Conservation (phyloP, 2,329 filamentous ascomycete species). For the Ophiosphaerella herpotricha region DNA sequence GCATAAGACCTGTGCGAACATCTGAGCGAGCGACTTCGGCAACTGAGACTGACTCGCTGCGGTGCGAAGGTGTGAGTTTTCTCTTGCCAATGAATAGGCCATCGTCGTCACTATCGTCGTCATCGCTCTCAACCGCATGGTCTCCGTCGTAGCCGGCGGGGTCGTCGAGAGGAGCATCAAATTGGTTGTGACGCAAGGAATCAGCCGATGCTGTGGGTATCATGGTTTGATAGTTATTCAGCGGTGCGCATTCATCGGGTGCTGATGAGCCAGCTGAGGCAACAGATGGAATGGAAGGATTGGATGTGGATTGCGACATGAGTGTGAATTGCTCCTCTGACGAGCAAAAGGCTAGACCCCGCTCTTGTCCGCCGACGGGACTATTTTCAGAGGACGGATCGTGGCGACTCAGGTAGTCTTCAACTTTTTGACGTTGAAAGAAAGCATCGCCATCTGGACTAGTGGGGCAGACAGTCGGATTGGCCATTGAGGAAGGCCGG, state of each 20-base stretch:
- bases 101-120: slow-evolving; percentile 47
- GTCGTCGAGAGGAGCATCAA: slow-evolving; percentile 32
- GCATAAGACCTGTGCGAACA: slow-evolving; percentile 27
- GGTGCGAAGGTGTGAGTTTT: slow-evolving; percentile 31
- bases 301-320: slow-evolving; percentile 56
- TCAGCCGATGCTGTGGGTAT: slow-evolving; percentile 38
- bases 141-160: slow-evolving; percentile 48
- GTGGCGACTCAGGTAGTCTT: slow-evolving; percentile 36
- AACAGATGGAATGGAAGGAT: slow-evolving; percentile 57
- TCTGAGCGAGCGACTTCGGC: slow-evolving; percentile 41
- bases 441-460: slow-evolving; percentile 52
- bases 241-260: slow-evolving; percentile 37
- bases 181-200: slow-evolving; percentile 41
- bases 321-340: slow-evolving; percentile 55
- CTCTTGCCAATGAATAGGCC: slow-evolving; percentile 44
- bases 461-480: slow-evolving; percentile 49
- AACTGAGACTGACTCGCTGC: slow-evolving; percentile 46
- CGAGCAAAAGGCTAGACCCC: slow-evolving; percentile 49
- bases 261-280: slow-evolving; percentile 55
- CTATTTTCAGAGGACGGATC: slow-evolving; percentile 48
- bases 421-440: slow-evolving; percentile 32
- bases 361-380: slow-evolving; percentile 39
- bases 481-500: slow-evolving; percentile 34
- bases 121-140: slow-evolving; percentile 49
- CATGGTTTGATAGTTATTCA: slow-evolving; percentile 24